phyloP scores from a whole-genome alignment of 306 rosid species.

The Vigna trinervia region DNA sequence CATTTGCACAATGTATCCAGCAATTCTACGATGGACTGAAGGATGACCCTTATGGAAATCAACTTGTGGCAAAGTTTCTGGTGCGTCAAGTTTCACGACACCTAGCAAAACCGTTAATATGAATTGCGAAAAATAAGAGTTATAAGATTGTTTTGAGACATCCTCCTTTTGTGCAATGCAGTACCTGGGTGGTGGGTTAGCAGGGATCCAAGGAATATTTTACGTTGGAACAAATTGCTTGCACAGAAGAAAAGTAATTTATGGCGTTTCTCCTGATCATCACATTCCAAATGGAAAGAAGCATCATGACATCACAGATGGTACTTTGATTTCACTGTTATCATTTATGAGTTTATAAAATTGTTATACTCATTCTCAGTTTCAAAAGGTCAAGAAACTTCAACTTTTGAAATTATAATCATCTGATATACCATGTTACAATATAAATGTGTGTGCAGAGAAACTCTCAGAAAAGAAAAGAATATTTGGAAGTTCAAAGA shows the following conservation, averaged over 20 bases:
- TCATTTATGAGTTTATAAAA: neutral
- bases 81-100: slow-evolving; percentile 29
- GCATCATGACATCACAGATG: neutral
- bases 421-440: neutral
- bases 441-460: slow-evolving; percentile 26
- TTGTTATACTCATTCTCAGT: neutral
- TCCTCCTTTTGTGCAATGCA: slow-evolving; percentile 8
- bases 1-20: slow-evolving; percentile 63
- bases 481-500: slow-evolving; percentile 56
- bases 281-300: neutral
- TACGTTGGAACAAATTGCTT: slow-evolving; percentile 60
- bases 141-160: too few relatives aligned
- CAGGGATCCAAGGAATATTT: slow-evolving; percentile 60
- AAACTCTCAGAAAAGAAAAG: slow-evolving; percentile 35
- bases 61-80: slow-evolving; percentile 16
- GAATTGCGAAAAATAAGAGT: too few relatives aligned
- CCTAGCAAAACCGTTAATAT: too few relatives aligned
- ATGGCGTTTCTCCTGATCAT: slow-evolving; percentile 50
- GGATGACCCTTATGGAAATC: slow-evolving; percentile 76
- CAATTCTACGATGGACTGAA: slow-evolving; percentile 57
- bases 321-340: neutral
- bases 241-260: slow-evolving; percentile 63
- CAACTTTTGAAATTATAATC: neutral
- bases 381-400: neutral
- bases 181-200: slow-evolving; percentile 46